Evolutionary conservation across 2,329 filamentous ascomycete genomes (phyloP), one percentile per base, ranked within the genome.

Genomic region (Botrytis medusae): DNA sequence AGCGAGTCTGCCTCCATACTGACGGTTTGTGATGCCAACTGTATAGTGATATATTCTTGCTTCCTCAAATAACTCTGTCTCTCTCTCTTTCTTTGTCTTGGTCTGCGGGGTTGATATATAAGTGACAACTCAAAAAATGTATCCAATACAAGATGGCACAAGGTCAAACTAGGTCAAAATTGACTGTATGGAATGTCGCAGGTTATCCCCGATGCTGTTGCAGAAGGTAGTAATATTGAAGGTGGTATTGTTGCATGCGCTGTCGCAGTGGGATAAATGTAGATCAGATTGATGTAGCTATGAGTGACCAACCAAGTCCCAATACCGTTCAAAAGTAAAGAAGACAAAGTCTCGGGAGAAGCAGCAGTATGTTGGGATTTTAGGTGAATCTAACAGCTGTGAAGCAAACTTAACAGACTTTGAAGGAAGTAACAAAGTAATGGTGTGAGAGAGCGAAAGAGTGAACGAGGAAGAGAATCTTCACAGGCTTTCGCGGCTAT

Each of bases 1-100:
- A 92, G 73, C 2, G 51, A 68, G 1, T 72, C 29, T 57, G 64
- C 61, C 65, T 77, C 76, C 77, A 78, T 78, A 54, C 75, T 71
- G 18, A 70, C 22, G 16, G 32, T 37, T n/a, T 40, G 61, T 42
- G 40, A 32, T 42, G 40, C 48, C 64, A 67, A 34, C 34, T 61
- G 4, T 42, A 16, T 22, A 5, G 42, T 22, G 65, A 68, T 68
- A 42, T 57, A 32, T 32, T 32, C 42, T 10, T 48, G 25, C n/a
- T 37, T 44, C 29, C n/a, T 34, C 34, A 12, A 32, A 37, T 16
- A 12, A 14, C n/a, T 57, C 25, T 40, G n/a, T 14, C 16, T 22
- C 37, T 37, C 9, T 37, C 37, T 37, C 34, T 37, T 8, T 37
- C 37, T 37, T 9, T 37, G 7, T 37, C 29, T 68, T 16, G 20